Evolutionary conservation across 441 rosid species (phyloP).

Genomic region (Mallotus japonicus): DNA sequence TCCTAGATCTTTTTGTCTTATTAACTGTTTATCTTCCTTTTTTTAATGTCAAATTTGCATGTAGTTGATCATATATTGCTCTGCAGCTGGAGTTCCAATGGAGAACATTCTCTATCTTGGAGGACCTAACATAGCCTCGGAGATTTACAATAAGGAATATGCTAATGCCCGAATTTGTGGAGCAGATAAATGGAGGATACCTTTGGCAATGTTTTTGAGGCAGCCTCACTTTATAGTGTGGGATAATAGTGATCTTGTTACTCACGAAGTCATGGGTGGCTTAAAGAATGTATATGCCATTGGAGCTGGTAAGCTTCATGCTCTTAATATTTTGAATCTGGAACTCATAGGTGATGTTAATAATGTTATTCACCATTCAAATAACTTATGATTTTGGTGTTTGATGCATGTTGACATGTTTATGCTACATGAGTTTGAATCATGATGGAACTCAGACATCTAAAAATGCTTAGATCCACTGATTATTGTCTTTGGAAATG

Average conservation of each 20-base stretch:
- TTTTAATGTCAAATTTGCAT: not conserved
- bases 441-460: no score
- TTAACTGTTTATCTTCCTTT: constrained; percentile 42
- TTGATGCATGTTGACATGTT: no score
- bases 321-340: constrained; percentile 2
- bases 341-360: not conserved
- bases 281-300: constrained; percentile 96
- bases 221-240: constrained; percentile 93
- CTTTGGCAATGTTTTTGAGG: constrained; percentile 78
- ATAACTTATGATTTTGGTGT: not conserved
- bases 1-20: constrained; percentile 59
- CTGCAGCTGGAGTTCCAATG: constrained; percentile 72
- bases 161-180: constrained; percentile 99
- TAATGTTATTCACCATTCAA: not conserved
- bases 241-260: constrained; percentile 76
- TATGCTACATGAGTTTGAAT: no score
- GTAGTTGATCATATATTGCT: constrained; percentile 10
- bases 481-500: not conserved
- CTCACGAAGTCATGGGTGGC: constrained; percentile 64
- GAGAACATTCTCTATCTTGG: constrained; percentile 93
- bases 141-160: constrained; percentile 86
- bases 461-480: not conserved
- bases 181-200: constrained; percentile 89
- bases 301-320: constrained; percentile 73
- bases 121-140: constrained; percentile 97